Evolutionary conservation across 2,329 filamentous ascomycete species (phyloP), one percentile per base, ranked within the genome.

Genomic region (Elsinoe fawcettii): DNA sequence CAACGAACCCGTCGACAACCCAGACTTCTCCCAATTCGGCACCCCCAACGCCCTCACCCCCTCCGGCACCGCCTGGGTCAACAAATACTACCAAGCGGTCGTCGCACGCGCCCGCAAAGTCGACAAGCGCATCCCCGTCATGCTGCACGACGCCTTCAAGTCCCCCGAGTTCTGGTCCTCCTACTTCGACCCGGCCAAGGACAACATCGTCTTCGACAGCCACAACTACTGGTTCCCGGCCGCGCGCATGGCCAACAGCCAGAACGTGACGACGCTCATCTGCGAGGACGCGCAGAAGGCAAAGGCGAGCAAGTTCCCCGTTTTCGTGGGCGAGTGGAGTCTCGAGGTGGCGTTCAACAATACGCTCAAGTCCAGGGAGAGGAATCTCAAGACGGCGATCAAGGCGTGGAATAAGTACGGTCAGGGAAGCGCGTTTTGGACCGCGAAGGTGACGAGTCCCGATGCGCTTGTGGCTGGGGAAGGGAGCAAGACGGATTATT

Each of bases 1-100:
- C 61, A 74, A 74, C 61, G 70, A 74, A 54, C 62, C 70, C 0
- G 65, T 61, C 27, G 71, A 73, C 62, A 70, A 70, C 58, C 30
- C n/a, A 14, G 34, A 53, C 49, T 60, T 72, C 32, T 58, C 62
- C 6, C 63, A 59, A 18, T 72, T 73, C 51, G 70, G 65, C 37
- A 66, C 65, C 5, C 59, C 67, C 2, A 65, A 65, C 16, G 66
- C 65, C 16, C 63, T 73, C 3, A 62, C 66, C 1, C 62, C 62
- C 5, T 60, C 60, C n/a, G 69, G 65, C 30, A 63, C 64, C 9
- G 61, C 59, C 22, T 73, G 67, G 66, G 62, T 70, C 6, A 60
- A 64, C 11, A 67, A 63, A 8, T 73, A 72, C 61, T 57, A 55
- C 41, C 25, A n/a, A 9, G 51, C 57, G 18, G 57, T 49, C 30